A percentile compares a stretch with the other conserved stretches of the same genome.
phyloP scores from a whole-genome alignment of 2,329 filamentous ascomycete species.

The Aspergillus floridensis region DNA sequence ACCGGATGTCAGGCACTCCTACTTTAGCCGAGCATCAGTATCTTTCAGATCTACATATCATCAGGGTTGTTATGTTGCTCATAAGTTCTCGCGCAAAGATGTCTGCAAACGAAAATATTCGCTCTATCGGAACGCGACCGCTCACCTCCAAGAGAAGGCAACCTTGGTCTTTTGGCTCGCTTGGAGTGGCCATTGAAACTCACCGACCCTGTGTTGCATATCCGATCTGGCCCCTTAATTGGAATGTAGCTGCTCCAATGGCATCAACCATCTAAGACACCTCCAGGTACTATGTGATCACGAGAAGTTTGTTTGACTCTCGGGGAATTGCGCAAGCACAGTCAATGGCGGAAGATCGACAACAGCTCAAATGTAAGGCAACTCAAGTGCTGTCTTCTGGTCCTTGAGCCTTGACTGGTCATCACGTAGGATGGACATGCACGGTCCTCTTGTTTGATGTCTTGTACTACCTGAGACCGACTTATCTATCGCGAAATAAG shows the following conservation, averaged over 20 bases:
- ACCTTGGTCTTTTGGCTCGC: neutral
- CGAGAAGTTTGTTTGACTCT: neutral
- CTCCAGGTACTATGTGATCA: neutral
- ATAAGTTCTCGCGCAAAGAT: neutral
- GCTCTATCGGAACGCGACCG: neutral
- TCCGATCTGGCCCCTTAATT: neutral
- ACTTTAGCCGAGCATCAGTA: neutral
- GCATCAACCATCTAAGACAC: neutral
- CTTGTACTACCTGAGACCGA: neutral
- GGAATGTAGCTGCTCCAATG: neutral
- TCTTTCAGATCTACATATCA: neutral
- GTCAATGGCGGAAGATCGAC: neutral
- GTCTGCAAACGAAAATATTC: neutral
- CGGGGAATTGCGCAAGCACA: neutral
- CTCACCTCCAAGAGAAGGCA: neutral
- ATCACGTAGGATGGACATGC: neutral
- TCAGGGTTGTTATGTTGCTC: neutral
- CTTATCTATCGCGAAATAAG: neutral
- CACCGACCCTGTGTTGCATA: neutral
- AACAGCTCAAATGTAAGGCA: neutral
- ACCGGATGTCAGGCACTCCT: too few relatives aligned
- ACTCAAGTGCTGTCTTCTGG: neutral
- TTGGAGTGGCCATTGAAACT: neutral
- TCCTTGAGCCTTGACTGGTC: neutral
- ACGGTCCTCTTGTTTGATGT: neutral